Percentiles rank a stretch among this genome's conserved stretches.
phyloP scores from a whole-genome alignment of 345 rosid genomes.

The Brassica juncea region DNA sequence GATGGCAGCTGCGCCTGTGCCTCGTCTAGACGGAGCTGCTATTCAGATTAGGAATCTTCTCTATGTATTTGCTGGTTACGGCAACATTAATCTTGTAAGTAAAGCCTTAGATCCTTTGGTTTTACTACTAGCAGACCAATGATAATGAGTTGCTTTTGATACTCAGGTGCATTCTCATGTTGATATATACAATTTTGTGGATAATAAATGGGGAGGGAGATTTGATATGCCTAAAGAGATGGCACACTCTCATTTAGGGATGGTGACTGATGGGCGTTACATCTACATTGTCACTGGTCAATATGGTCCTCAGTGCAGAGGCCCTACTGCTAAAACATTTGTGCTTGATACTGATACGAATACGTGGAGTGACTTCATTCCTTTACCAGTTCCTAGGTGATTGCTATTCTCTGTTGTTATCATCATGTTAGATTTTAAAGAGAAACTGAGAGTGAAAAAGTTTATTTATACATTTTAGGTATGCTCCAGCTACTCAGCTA shows the following conservation, averaged over 20 bases:
- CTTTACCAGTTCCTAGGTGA: slow-evolving; percentile 88
- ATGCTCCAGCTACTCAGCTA: slow-evolving; percentile 96
- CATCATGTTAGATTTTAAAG: background rate
- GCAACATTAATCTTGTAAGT: slow-evolving; percentile 67
- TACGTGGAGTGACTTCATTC: slow-evolving; percentile 65
- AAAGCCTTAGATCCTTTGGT: background rate
- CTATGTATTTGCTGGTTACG: slow-evolving; percentile 93
- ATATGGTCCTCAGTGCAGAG: slow-evolving; percentile 94
- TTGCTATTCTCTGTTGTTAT: background rate
- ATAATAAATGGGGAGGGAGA: slow-evolving; percentile 85
- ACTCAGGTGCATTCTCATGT: slow-evolving; percentile 90
- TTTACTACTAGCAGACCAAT: slow-evolving; percentile 1
- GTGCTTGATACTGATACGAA: slow-evolving; percentile 87
- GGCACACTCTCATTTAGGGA: slow-evolving; percentile 99
- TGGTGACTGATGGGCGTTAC: slow-evolving; percentile 91
- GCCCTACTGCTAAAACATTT: slow-evolving; percentile 79
- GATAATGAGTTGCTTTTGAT: background rate
- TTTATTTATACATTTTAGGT: slow-evolving; percentile 47
- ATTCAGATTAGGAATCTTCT: slow-evolving; percentile 76
- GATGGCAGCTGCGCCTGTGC: slow-evolving; percentile 88
- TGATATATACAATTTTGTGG: slow-evolving; percentile 83
- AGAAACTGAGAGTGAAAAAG: background rate
- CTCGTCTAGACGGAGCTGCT: slow-evolving; percentile 94
- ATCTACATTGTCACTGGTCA: slow-evolving; percentile 85
- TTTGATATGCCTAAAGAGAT: slow-evolving; percentile 98